Evolutionary conservation across 345 rosid species (phyloP), one percentile per base, ranked within the genome.

Genomic region (Pistacia atlantica): DNA sequence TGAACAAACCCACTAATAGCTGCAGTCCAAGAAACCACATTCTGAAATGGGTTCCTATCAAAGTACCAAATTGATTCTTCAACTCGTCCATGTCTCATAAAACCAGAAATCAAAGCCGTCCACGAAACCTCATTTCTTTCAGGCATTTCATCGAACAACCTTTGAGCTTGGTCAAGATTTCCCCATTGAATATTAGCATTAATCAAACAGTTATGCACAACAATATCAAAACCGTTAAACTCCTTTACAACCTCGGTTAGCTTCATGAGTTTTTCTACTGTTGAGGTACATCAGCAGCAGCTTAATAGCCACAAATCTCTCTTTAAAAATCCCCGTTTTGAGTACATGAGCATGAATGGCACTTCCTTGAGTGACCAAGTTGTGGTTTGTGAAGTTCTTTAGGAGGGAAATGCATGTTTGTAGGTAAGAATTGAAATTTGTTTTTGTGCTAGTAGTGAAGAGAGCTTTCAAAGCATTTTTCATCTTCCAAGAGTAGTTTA

Each of bases 101-200:
- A 77, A 12, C 91, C 91, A 8, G 89, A 86, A 76, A 89, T 83
- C 80, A 89, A 52, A 16, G 83, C 67, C 0, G 91, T 87, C 93
- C 93, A 89, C 0, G 91, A 80, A 25, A 87, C 80, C 67, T 82
- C 91, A 31, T 87, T 87, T 67, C 87, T 87, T 25, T 83, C 81
- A 8, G 89, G 91, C 93, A 89, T 89, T 87, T 84, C 89, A 25
- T 87, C 90, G 75, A 87, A 87, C 83, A 89, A 22, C 45, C 56
- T 65, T 11, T 68, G 89, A 56, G 93, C 93, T 74, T 78, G 71
- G 2, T 79, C 78, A 16, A 90, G 73, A 18, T 86, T 77, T 62
- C 90, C 93, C 86, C 86, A 74, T 66, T 71, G 79, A 8, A 81
- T 7, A 66, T 67, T 48, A 0, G 87, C 80, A 11, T 49, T 81